Evolutionary conservation across 129 eudicot genomes (phyloP).

Genomic region (Tagetes patula): DNA sequence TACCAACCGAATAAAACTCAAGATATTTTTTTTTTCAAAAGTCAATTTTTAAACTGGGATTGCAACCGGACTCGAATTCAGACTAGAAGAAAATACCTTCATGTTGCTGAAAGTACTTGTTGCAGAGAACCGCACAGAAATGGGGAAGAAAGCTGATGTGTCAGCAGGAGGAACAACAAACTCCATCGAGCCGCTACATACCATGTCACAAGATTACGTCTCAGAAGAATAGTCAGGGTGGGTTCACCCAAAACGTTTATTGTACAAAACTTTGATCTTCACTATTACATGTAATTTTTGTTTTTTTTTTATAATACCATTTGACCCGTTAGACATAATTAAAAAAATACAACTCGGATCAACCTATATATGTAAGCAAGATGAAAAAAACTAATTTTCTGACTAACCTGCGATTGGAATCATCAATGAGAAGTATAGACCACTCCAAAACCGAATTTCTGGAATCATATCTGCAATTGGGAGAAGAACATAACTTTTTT

Average conservation of each 20-base stretch:
- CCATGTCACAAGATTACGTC: conserved; percentile 22
- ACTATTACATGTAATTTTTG: background rate
- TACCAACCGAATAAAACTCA: no score
- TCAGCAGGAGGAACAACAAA: conserved; percentile 94
- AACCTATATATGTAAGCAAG: background rate
- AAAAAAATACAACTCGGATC: background rate
- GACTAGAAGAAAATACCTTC: conserved; percentile 50
- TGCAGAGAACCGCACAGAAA: conserved; percentile 89
- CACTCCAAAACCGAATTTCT: conserved; percentile 91
- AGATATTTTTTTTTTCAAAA: no score
- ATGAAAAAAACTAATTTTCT: background rate
- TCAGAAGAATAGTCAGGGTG: background rate
- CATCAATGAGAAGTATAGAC: conserved; percentile 86
- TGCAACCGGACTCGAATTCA: background rate
- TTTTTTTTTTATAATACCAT: background rate
- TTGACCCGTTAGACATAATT: background rate
- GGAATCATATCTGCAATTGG: conserved; percentile 69
- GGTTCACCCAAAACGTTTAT: background rate
- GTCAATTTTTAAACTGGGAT: no score
- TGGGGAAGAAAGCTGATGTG: conserved; percentile 83
- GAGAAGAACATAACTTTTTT: background rate
- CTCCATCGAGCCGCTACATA: conserved; percentile 90
- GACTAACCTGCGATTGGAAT: conserved; percentile 84
- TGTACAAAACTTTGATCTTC: background rate
- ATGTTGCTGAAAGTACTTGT: conserved; percentile 81